Conservation (phyloP, 257 asterid genomes). For the Plantago major region DNA sequence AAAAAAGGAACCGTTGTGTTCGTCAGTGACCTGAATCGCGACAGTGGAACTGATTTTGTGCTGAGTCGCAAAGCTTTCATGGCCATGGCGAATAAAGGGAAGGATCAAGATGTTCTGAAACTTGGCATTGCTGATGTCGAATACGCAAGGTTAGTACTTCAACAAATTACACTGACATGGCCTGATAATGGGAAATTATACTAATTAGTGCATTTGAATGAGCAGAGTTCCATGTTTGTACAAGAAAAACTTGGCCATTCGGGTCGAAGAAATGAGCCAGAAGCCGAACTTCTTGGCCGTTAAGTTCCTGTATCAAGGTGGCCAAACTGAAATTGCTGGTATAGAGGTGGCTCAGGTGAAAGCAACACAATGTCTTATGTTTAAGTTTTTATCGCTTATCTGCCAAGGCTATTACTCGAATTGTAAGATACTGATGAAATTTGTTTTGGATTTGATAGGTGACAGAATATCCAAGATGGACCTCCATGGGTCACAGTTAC, state of each 20-base stretch:
- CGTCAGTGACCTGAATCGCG: conserved; percentile 49
- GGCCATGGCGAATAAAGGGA: conserved; percentile 62
- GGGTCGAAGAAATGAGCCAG: conserved; percentile 73
- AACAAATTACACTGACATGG: too few relatives aligned
- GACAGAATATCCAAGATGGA: conserved; percentile 48
- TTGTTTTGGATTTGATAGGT: conserved; percentile 25
- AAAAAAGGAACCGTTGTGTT: conserved; percentile 43
- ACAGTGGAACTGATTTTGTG: conserved; percentile 59
- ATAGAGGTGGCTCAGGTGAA: conserved; percentile 64
- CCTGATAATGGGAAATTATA: too few relatives aligned
- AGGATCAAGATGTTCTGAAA: conserved; percentile 37
- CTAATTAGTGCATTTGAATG: neutral
- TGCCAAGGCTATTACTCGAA: too few relatives aligned
- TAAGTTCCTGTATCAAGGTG: conserved; percentile 63
- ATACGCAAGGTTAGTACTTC: conserved; percentile 48
- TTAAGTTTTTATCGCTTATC: too few relatives aligned
- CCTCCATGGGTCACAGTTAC: conserved; percentile 46
- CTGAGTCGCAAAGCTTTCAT: conserved; percentile 61
- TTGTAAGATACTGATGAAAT: too few relatives aligned
- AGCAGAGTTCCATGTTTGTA: conserved; percentile 62
- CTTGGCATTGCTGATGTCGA: conserved; percentile 56
- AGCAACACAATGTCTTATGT: too few relatives aligned
- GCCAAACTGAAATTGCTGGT: conserved; percentile 66
- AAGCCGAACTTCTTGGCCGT: conserved; percentile 59
- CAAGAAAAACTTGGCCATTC: conserved; percentile 50